Evolutionary conservation across 1,139 yeast genomes (phyloP).

Genomic region (Blastobotrys serpentis): DNA sequence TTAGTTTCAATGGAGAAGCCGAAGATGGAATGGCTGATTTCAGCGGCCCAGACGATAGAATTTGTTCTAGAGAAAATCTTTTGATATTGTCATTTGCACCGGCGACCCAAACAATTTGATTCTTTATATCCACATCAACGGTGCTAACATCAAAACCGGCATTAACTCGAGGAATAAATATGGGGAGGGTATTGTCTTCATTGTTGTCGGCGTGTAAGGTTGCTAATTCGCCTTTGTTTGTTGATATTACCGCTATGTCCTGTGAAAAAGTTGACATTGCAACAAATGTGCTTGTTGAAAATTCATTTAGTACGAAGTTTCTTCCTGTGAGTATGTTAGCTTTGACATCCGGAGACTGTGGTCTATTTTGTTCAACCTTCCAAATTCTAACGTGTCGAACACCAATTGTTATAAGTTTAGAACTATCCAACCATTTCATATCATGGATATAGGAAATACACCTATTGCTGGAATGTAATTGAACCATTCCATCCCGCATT

Average conservation of each 20-base stretch:
- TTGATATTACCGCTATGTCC: constrained; percentile 42
- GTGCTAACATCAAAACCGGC: constrained; percentile 24
- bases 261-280: constrained; percentile 40
- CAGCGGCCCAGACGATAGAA: constrained; percentile 17
- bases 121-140: constrained; percentile 30
- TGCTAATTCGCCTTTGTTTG: constrained; percentile 46
- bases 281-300: constrained; percentile 50
- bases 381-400: constrained; percentile 60
- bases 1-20: not conserved
- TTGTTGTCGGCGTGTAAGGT: constrained; percentile 26
- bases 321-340: constrained; percentile 52
- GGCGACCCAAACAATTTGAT: constrained; percentile 24
- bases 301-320: constrained; percentile 54
- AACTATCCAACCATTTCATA: constrained; percentile 54
- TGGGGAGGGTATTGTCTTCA: constrained; percentile 15
- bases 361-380: constrained; percentile 40
- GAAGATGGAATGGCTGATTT: constrained; percentile 3
- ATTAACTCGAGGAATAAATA: constrained; percentile 21
- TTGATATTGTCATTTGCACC: constrained; percentile 20
- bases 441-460: constrained; percentile 59
- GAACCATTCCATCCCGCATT: constrained; percentile 29
- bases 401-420: constrained; percentile 52
- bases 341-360: constrained; percentile 25
- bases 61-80: constrained; percentile 16
- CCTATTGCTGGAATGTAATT: constrained; percentile 49